Base-by-base conservation (phyloP, 2,329 filamentous ascomycete genomes). In the Xylariaceae sp. region DNA sequence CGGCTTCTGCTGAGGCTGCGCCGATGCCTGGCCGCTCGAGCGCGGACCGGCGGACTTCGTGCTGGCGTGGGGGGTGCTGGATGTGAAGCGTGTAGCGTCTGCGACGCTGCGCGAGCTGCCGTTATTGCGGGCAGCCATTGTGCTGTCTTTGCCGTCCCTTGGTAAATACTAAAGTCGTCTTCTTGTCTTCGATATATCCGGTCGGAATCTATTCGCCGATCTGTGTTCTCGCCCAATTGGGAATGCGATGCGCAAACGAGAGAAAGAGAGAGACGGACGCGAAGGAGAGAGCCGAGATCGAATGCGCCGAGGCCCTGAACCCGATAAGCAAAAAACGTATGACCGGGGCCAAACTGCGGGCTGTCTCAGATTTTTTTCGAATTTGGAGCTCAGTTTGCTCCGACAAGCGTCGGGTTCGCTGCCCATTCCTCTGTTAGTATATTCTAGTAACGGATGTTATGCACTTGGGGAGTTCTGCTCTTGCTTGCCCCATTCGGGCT, bases 71-170 rank as follows among this genome's bases (percentile, higher is more conserved):
- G 86, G 86, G 61, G 81, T 84, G 15, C 85, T 88, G 30, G 85
- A 77, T 13, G 87, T 89, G 75, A 89, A 94, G 71, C 89, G 87
- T 69, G 90, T 94, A 66, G 90, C 89, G 73, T 92, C 89, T 68
- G 84, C 84, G 72, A 89, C 86, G 76, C 85, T 89, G 72, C 88
- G 87, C 61, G 88, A 81, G 65, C 77, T 48, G 56, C 56, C 68
- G 23, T 30, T 30, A 49, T 65, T 66, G 57, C 60, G 11, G 55
- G 54, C 52, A 37, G 58, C 59, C 61, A 63, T 65, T 47, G 34
- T 54, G 10, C 9, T 17, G 44, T 4, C 23, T 41, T 11, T 47
- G 23, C 23, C 5, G 23, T 30, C 23, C 5, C 23, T 5, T 2
- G 23, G 5, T 30, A 30, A 5, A 30, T 5, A 30, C 23, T 30